phyloP scores from a whole-genome alignment of 257 asterid species.

The Striga asiatica region DNA sequence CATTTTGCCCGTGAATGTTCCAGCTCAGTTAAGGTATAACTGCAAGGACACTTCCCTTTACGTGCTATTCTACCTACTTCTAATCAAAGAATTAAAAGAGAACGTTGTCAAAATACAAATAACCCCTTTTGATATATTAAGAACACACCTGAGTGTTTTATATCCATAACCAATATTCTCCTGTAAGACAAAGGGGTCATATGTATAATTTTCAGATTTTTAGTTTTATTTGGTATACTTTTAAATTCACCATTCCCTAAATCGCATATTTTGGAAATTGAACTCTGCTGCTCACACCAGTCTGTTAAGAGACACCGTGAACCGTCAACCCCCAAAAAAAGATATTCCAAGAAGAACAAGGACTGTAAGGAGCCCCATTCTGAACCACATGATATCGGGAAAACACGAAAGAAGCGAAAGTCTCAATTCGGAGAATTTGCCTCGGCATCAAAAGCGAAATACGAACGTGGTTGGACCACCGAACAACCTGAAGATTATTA shows the following conservation, averaged over 20 bases:
- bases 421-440: slow-evolving; percentile 17
- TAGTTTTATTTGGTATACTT: too few relatives aligned
- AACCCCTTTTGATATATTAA: too few relatives aligned
- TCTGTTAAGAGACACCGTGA: slow-evolving; percentile 46
- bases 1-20: slow-evolving; percentile 97
- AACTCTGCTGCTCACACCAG: slow-evolving; percentile 12
- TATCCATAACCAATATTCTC: too few relatives aligned
- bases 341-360: slow-evolving; percentile 32
- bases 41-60: too few relatives aligned
- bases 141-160: too few relatives aligned
- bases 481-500: slow-evolving; percentile 44
- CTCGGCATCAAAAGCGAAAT: slow-evolving; percentile 32
- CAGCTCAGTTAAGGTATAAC: slow-evolving; percentile 32
- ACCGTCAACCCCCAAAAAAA: slow-evolving; percentile 54
- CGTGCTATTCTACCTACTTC: too few relatives aligned
- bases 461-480: slow-evolving; percentile 65
- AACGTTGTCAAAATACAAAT: too few relatives aligned
- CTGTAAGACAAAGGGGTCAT: too few relatives aligned
- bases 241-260: too few relatives aligned
- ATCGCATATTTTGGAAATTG: slow-evolving; percentile 3
- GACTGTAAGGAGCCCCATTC: slow-evolving; percentile 33
- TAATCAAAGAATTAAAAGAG: too few relatives aligned
- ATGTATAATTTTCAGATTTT: too few relatives aligned
- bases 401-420: slow-evolving; percentile 24
- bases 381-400: slow-evolving; percentile 37